Evolutionary conservation across 495 filamentous ascomycete genomes (phyloP), one percentile per base, ranked within the genome.

Genomic region (Podospora pseudopauciseta): DNA sequence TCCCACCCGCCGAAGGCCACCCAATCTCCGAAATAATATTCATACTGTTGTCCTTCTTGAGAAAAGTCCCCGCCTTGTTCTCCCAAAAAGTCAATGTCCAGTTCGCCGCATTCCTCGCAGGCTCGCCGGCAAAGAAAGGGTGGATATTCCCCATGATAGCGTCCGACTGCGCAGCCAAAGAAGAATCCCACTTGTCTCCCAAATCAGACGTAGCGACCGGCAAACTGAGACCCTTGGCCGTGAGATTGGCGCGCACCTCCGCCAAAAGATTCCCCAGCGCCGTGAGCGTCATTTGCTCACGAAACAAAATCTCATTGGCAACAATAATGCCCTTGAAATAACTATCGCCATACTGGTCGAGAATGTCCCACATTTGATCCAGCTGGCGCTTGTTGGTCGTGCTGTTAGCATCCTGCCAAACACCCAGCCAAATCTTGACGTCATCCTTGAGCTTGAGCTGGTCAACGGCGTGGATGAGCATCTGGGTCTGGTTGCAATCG

Each of bases 101-200:
- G 27, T 80, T 80, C 9, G 93, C 87, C 0, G 93, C 94, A 20
- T 82, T 73, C 23, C 86, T 81, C 16, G 86, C 89, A 16, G 83
- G 81, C 57, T 92, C 87, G 64, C 95, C 95, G 4, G 88, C 92
- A 73, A 99, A 99, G 84, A 99, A 98, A 2, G 95, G 95, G 78
- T 99, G 95, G 44, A 98, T 89, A 76, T 99, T 99, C 20, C 92
- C 91, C 94, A 98, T 98, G 75, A 97, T 88, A 68, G 91, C 86
- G 71, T 98, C 95, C 56, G 92, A 89, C 60, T 86, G 81, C 5
- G 74, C 65, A 0, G 91, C 89, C 18, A 99, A 84, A 0, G 82
- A 73, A 1, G 82, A 70, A 2, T 88, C 89, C 95, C 95, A 98
- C 74, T 93, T 90, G 69, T 94, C 90, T 18, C 95, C 95, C 4